phyloP scores from a whole-genome alignment of 2,329 filamentous ascomycete species.

The Claviceps purpurea region DNA sequence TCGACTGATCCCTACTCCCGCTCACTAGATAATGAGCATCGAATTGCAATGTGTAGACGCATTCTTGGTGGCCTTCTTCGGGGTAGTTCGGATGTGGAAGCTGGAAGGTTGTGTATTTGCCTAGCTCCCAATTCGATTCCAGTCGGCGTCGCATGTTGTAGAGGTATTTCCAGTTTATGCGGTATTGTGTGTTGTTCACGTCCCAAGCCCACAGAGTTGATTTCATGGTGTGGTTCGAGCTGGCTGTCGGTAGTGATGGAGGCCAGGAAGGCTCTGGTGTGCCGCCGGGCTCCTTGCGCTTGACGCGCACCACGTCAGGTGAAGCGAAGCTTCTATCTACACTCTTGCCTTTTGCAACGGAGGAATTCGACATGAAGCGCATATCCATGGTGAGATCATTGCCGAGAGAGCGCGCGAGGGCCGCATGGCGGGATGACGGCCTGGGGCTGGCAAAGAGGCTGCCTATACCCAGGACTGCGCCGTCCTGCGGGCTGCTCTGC shows the following conservation, averaged over 20 bases:
- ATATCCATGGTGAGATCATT: slow-evolving; percentile 19
- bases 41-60: slow-evolving; percentile 91
- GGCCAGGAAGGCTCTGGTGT: slow-evolving; percentile 19
- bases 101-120: slow-evolving; percentile 74
- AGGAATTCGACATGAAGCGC: slow-evolving; percentile 5
- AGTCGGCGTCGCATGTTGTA: slow-evolving; percentile 77
- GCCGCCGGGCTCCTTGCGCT: slow-evolving; percentile 23
- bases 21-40: slow-evolving; percentile 77
- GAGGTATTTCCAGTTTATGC: slow-evolving; percentile 83
- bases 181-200: slow-evolving; percentile 33
- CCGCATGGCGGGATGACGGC: slow-evolving; percentile 17
- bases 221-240: slow-evolving; percentile 21
- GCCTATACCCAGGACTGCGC: slow-evolving; percentile 4
- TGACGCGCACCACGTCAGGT: slow-evolving; percentile 18
- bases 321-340: slow-evolving; percentile 17
- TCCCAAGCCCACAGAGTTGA: slow-evolving; percentile 41
- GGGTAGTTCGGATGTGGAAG: slow-evolving; percentile 71
- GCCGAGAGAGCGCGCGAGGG: slow-evolving; percentile 10
- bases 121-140: slow-evolving; percentile 84
- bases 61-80: slow-evolving; percentile 77
- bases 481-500: slow-evolving; percentile 12
- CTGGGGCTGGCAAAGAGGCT: slow-evolving; percentile 24
- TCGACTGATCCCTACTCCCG: slow-evolving; percentile 76
- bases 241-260: slow-evolving; percentile 16
- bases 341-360: slow-evolving; percentile 14